These are phyloP conservation scores for Colletotrichum lupini DNA, from an alignment of 2,329 filamentous ascomycete genomes.

Conservation along the genomic window DNA sequence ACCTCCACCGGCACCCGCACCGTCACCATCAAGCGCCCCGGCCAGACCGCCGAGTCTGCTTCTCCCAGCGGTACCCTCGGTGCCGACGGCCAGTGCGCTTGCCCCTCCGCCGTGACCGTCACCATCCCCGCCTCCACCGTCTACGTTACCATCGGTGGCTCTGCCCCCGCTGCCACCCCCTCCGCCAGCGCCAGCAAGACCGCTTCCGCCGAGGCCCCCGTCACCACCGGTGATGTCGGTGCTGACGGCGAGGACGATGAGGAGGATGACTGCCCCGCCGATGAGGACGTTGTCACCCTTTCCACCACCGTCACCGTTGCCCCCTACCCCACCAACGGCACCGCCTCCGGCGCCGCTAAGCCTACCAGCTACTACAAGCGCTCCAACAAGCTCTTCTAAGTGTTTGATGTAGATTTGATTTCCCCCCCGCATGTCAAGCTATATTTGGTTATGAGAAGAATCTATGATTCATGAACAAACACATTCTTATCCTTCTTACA, in stretches of 20 bases:
- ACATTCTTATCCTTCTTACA: constrained; percentile 21
- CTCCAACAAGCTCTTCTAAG: constrained; percentile 36
- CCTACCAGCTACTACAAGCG: constrained; percentile 49
- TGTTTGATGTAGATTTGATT: constrained; percentile 35
- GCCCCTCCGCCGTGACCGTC: constrained; percentile 38
- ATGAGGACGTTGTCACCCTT: constrained; percentile 44
- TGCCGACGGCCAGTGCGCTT: constrained; percentile 32
- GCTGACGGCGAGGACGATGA: constrained; percentile 36
- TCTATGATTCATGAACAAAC: constrained; percentile 36
- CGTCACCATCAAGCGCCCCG: constrained; percentile 45
- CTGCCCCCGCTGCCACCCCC: constrained; percentile 11
- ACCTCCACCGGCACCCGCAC: constrained; percentile 50
- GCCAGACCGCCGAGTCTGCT: constrained; percentile 10
- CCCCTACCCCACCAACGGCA: constrained; percentile 55
- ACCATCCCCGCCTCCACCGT: constrained; percentile 42
- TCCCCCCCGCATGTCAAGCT: constrained; percentile 32
- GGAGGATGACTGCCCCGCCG: constrained; percentile 34
- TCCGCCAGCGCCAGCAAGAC: constrained; percentile 34
- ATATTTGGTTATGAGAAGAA: constrained; percentile 34
- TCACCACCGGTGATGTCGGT: constrained; percentile 38
- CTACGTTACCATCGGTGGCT: constrained; percentile 40
- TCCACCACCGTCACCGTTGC: constrained; percentile 43
- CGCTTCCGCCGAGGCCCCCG: constrained; percentile 37
- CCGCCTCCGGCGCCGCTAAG: constrained; percentile 44
- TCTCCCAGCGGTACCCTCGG: constrained; percentile 20